Evolutionary conservation across 306 rosid genomes (phyloP).

Genomic region (Lathyrus oleraceus): DNA sequence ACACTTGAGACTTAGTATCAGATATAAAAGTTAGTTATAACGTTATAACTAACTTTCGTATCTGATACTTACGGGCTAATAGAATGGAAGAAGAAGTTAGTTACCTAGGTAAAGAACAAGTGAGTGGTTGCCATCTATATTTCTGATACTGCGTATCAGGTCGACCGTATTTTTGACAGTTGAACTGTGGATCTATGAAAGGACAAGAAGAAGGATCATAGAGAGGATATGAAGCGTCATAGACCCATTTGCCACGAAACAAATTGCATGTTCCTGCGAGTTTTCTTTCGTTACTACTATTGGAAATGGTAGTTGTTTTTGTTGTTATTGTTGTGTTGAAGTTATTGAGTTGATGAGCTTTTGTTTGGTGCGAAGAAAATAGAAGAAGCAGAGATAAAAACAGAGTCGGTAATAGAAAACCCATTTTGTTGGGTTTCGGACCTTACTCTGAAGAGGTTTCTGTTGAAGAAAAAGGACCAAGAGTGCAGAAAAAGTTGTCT

Average conservation of each 20-base stretch:
- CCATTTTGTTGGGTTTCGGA: constrained; percentile 72
- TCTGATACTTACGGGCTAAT: too few relatives aligned
- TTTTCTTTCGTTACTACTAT: constrained; percentile 34
- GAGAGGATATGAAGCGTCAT: constrained; percentile 77
- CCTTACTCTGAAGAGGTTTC: constrained; percentile 13
- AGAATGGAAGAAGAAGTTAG: neutral
- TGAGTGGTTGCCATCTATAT: constrained; percentile 84
- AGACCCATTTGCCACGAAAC: constrained; percentile 72
- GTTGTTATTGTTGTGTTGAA: constrained; percentile 32
- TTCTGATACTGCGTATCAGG: constrained; percentile 71
- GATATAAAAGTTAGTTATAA: neutral
- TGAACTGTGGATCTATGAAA: constrained; percentile 86
- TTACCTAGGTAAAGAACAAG: constrained; percentile 80
- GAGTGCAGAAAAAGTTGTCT: constrained; percentile 51
- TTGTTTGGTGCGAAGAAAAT: constrained; percentile 49
- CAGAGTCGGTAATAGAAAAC: constrained; percentile 45
- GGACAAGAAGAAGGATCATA: constrained; percentile 74
- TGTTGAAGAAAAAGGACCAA: constrained; percentile 33
- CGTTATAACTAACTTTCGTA: too few relatives aligned
- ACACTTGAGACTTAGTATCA: neutral
- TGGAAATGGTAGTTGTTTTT: constrained; percentile 1
- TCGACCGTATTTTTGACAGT: constrained; percentile 86
- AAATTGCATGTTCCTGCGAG: constrained; percentile 67
- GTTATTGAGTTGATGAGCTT: constrained; percentile 39
- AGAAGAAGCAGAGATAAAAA: constrained; percentile 22